Percentiles rank a stretch among this genome's conserved stretches.
Evolutionary conservation across 768 basidiomycete genomes (phyloP).

Genomic region (Phaeotremella fagi): DNA sequence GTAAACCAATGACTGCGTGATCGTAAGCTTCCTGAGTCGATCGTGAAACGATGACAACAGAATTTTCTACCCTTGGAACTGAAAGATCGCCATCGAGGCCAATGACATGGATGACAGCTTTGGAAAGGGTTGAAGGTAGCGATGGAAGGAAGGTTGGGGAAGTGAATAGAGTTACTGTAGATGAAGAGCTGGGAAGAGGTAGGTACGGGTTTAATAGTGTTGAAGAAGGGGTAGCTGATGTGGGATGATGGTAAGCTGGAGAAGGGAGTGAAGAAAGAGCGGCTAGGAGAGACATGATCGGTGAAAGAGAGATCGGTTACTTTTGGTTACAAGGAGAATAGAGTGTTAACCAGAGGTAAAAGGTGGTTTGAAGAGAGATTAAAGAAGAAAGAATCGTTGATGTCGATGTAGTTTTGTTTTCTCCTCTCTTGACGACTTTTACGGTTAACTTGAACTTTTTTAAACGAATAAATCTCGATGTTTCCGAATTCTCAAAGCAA

Average conservation of each 20-base stretch:
- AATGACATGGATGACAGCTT: slow-evolving; percentile 33
- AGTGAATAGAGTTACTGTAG: slow-evolving; percentile 31
- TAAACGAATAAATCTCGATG: not conserved
- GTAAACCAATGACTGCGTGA: slow-evolving; percentile 78
- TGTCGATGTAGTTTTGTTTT: not conserved
- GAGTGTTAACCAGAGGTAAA: not conserved
- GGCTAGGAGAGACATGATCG: slow-evolving; percentile 19
- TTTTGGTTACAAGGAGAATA: not conserved
- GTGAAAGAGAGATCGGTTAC: not conserved
- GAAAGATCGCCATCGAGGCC: slow-evolving; percentile 20
- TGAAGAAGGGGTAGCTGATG: slow-evolving; percentile 18
- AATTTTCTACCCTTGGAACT: slow-evolving; percentile 19
- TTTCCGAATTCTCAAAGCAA: not conserved
- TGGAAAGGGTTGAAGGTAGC: slow-evolving; percentile 30
- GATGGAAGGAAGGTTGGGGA: slow-evolving; percentile 34
- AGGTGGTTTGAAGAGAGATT: not conserved
- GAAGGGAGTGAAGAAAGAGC: slow-evolving; percentile 31
- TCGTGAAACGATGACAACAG: slow-evolving; percentile 71
- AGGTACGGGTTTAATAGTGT: slow-evolving; percentile 41
- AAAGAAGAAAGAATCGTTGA: not conserved
- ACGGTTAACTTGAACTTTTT: too few species aligned
- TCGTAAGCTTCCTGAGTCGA: slow-evolving; percentile 78
- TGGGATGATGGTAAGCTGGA: slow-evolving; percentile 35
- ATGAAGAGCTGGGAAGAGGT: slow-evolving; percentile 25
- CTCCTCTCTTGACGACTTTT: too few species aligned